phyloP scores from a whole-genome alignment of 2,329 filamentous ascomycete species.

The Aspergillus jensenii region DNA sequence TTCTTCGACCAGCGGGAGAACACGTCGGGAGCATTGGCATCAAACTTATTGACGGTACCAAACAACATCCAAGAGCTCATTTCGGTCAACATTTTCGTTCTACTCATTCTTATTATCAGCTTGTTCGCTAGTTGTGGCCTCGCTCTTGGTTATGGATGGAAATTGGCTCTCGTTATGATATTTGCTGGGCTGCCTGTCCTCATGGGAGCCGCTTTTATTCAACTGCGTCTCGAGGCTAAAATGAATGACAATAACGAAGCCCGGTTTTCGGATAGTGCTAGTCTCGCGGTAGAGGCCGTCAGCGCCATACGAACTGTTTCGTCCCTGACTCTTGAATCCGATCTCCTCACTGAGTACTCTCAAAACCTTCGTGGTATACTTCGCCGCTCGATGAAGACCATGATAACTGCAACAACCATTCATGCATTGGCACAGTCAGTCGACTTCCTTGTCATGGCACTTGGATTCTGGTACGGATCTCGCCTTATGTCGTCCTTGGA shows the following conservation, averaged over 20 bases:
- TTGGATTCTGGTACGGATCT: slow-evolving; percentile 34
- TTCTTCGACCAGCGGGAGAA: slow-evolving; percentile 36
- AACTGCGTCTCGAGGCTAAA: slow-evolving; percentile 48
- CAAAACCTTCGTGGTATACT: slow-evolving; percentile 21
- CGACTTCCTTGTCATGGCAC: slow-evolving; percentile 27
- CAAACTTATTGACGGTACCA: slow-evolving; percentile 30
- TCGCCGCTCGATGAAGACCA: slow-evolving; percentile 17
- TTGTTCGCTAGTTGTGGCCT: slow-evolving; percentile 49
- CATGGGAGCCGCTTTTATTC: slow-evolving; percentile 48
- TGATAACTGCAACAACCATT: slow-evolving; percentile 27
- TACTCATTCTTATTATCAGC: slow-evolving; percentile 49
- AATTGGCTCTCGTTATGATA: slow-evolving; percentile 50
- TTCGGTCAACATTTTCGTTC: slow-evolving; percentile 50
- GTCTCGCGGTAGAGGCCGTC: slow-evolving; percentile 47
- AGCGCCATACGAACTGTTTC: slow-evolving; percentile 49
- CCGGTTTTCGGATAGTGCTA: slow-evolving; percentile 44
- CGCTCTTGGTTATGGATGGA: slow-evolving; percentile 51
- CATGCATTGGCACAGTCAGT: slow-evolving; percentile 29
- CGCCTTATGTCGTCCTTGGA: slow-evolving; percentile 32
- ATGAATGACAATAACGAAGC: slow-evolving; percentile 21
- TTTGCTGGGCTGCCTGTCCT: slow-evolving; percentile 50
- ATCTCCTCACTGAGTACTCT: slow-evolving; percentile 33
- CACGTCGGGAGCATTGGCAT: slow-evolving; percentile 27
- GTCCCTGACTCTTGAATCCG: slow-evolving; percentile 47
- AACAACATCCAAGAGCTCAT: slow-evolving; percentile 47